Evolutionary conservation across 495 filamentous ascomycete genomes (phyloP).

Genomic region (Glonium stellatum): DNA sequence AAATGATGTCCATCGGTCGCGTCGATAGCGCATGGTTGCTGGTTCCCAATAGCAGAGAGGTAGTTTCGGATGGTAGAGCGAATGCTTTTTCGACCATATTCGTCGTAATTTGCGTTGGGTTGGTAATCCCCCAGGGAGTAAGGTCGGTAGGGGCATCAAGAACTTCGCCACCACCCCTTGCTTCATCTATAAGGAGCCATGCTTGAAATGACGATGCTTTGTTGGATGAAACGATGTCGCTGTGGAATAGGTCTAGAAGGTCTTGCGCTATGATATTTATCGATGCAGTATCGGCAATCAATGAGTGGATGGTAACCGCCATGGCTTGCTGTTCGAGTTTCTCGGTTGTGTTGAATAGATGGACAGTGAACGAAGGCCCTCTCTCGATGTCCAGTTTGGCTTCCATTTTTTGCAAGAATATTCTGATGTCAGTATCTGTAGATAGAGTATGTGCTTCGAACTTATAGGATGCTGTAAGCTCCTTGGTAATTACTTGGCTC

Average conservation of each 20-base stretch:
- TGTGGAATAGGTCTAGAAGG: constrained; percentile 15
- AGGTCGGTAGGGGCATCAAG: neutral
- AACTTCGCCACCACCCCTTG: neutral
- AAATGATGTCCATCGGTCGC: constrained; percentile 8
- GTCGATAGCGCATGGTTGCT: constrained; percentile 16
- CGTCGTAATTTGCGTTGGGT: neutral
- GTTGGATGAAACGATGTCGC: constrained; percentile 9
- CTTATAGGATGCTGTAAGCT: constrained; percentile 12
- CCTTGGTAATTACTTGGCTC: constrained; percentile 25
- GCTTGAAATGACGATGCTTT: constrained; percentile 12
- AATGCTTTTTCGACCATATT: constrained; percentile 11
- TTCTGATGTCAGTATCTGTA: constrained; percentile 1
- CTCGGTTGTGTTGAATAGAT: constrained; percentile 17
- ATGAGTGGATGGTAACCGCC: constrained; percentile 14
- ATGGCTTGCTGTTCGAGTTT: constrained; percentile 11
- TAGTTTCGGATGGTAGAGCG: constrained; percentile 37
- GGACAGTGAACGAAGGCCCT: constrained; percentile 19
- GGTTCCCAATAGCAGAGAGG: constrained; percentile 31
- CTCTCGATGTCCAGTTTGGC: constrained; percentile 11
- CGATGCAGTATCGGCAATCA: constrained; percentile 17
- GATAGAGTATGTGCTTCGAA: constrained; percentile 11
- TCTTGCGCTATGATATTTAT: constrained; percentile 21
- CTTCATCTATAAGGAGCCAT: neutral
- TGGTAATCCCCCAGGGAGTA: constrained; percentile 4
- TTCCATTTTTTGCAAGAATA: constrained; percentile 2